Evolutionary conservation across 2,329 filamentous ascomycete genomes (phyloP).

Genomic region (Talaromyces sp.): DNA sequence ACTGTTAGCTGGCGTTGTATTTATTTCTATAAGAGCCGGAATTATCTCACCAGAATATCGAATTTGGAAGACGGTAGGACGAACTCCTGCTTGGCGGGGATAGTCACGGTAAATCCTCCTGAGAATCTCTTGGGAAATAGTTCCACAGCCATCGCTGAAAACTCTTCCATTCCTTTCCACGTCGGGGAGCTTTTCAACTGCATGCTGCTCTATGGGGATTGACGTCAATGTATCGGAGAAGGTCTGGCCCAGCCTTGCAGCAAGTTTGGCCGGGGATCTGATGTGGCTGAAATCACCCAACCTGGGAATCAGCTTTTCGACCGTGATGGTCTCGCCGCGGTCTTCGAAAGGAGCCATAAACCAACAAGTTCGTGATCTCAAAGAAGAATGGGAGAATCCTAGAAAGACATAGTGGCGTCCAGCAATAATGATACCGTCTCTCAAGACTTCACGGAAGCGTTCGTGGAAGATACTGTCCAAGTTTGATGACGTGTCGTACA

Average conservation of each 20-base stretch:
- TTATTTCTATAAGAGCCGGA: background rate
- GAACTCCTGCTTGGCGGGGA: conserved; percentile 16
- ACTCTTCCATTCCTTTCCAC: conserved; percentile 39
- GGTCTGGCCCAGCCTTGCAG: conserved; percentile 57
- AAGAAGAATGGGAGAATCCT: conserved; percentile 74
- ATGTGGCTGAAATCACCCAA: conserved; percentile 50
- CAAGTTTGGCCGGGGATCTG: conserved; percentile 51
- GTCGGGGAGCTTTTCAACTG: conserved; percentile 19
- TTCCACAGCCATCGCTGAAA: conserved; percentile 78
- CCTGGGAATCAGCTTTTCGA: conserved; percentile 37
- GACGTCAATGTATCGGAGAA: conserved; percentile 71
- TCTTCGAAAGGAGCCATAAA: conserved; percentile 45
- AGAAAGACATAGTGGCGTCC: conserved; percentile 62
- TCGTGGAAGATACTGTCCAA: conserved; percentile 18
- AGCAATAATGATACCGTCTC: conserved; percentile 57
- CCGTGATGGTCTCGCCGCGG: conserved; percentile 24
- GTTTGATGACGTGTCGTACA: conserved; percentile 15
- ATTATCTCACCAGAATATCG: conserved; percentile 52
- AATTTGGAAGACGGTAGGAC: conserved; percentile 57
- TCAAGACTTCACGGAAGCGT: conserved; percentile 58
- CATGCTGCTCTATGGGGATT: conserved; percentile 41
- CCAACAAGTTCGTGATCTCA: conserved; percentile 66
- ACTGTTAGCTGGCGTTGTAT: background rate
- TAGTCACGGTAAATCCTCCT: conserved; percentile 52
- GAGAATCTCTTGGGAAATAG: conserved; percentile 58